A percentile compares a stretch with the other conserved stretches of the same genome.
Conservation (phyloP, 768 basidiomycete species). For the Auriscalpium orientale region DNA sequence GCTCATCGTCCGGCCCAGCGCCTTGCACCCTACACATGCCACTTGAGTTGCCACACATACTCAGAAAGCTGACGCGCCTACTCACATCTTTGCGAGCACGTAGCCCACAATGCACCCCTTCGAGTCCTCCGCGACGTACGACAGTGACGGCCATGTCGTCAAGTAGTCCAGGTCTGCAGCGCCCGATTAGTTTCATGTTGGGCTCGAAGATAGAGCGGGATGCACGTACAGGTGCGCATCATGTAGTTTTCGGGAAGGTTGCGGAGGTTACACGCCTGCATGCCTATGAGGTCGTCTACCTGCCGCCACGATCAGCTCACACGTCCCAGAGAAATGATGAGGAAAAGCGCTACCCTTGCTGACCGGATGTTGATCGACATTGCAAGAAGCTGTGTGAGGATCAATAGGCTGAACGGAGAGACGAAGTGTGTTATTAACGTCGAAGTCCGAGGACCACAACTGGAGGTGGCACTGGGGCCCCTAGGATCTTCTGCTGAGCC, state of each 20-base stretch:
- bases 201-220: too few species aligned
- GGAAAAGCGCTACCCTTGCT: conserved; percentile 22
- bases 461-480: too few species aligned
- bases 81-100: conserved; percentile 87
- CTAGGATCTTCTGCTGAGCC: too few species aligned
- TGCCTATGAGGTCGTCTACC: conserved; percentile 83
- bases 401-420: too few species aligned
- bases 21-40: conserved; percentile 55
- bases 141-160: conserved; percentile 89
- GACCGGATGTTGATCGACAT: conserved; percentile 40
- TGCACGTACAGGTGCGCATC: conserved; percentile 62
- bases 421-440: too few species aligned
- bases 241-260: conserved; percentile 91
- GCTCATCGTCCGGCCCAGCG: conserved; percentile 46
- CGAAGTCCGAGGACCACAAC: too few species aligned
- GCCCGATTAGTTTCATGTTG: too few species aligned
- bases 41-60: not conserved
- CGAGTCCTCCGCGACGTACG: conserved; percentile 87
- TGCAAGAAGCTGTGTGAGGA: not conserved
- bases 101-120: conserved; percentile 90
- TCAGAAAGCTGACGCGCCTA: not conserved
- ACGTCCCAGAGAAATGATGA: not conserved
- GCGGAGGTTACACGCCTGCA: conserved; percentile 91
- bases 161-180: conserved; percentile 76
- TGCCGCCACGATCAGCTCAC: conserved; percentile 20